Percentiles rank a stretch among this genome's conserved stretches.
Conservation (phyloP, 371 early-diverging fungal species). For the Rhizomucor pusillus region DNA sequence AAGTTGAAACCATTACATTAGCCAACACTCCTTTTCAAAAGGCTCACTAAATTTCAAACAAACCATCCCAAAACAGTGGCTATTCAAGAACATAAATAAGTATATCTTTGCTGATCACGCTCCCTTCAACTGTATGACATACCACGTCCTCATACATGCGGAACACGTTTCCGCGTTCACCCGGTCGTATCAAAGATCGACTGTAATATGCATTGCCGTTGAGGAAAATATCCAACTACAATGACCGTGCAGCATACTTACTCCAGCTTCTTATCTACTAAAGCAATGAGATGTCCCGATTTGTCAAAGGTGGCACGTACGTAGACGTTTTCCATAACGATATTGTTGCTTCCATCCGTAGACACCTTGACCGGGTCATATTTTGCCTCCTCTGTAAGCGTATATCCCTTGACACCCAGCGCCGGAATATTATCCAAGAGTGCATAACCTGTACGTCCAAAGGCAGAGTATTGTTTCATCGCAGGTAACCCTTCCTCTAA, state of each 20-base stretch:
- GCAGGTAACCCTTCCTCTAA: constrained; percentile 32
- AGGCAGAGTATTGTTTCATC: constrained; percentile 55
- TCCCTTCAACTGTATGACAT: constrained; percentile 9
- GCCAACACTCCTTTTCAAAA: not conserved
- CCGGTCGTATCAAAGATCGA: constrained; percentile 74
- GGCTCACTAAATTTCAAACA: constrained; percentile 38
- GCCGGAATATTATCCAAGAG: constrained; percentile 35
- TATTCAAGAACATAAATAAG: too few relatives aligned
- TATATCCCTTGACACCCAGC: constrained; percentile 27
- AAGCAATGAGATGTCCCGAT: constrained; percentile 68
- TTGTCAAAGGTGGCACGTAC: constrained; percentile 69
- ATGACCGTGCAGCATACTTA: constrained; percentile 9
- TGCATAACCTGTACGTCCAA: constrained; percentile 50
- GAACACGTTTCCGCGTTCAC: constrained; percentile 73
- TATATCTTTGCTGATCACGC: too few relatives aligned
- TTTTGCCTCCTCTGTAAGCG: constrained; percentile 4
- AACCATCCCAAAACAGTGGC: constrained; percentile 83
- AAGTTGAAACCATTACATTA: not conserved
- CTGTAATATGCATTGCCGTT: too few relatives aligned
- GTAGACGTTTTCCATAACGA: constrained; percentile 69
- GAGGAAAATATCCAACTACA: not conserved
- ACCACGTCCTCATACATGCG: constrained; percentile 83
- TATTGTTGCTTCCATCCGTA: constrained; percentile 31
- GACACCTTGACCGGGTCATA: constrained; percentile 35
- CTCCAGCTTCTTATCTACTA: constrained; percentile 60